Percentiles rank a stretch among this genome's conserved stretches.
These are phyloP conservation scores for Hypoxylon sp. DNA, from an alignment of 2,329 filamentous ascomycete genomes.

Conservation along the genomic window DNA sequence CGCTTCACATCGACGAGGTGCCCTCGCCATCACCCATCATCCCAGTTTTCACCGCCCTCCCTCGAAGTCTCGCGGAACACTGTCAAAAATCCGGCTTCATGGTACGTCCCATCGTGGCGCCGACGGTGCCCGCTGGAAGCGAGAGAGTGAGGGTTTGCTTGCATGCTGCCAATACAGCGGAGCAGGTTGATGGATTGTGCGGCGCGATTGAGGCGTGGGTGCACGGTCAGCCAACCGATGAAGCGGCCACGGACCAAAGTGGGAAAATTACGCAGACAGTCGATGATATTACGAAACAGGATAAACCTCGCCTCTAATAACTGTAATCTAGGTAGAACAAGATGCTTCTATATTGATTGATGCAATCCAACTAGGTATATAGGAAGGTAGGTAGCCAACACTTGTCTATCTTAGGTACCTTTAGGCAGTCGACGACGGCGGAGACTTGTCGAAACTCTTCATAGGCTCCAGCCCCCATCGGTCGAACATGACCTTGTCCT, in stretches of 20 bases:
- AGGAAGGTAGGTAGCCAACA: not conserved
- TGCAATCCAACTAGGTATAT: too few species aligned
- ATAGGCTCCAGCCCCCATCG: conserved; percentile 85
- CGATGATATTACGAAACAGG: conserved; percentile 3
- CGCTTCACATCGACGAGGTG: conserved; percentile 42
- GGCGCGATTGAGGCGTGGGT: conserved; percentile 38
- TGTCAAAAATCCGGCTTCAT: conserved; percentile 63
- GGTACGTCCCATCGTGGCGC: conserved; percentile 66
- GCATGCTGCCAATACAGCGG: conserved; percentile 64
- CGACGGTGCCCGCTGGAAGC: conserved; percentile 64
- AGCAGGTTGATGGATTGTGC: conserved; percentile 61
- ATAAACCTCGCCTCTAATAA: conserved; percentile 25
- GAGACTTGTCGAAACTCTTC: conserved; percentile 52
- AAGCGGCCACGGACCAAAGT: too few species aligned
- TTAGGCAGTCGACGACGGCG: conserved; percentile 2
- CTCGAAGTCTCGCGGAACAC: conserved; percentile 60
- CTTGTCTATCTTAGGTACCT: too few species aligned
- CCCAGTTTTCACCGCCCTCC: conserved; percentile 60
- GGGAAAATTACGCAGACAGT: not conserved
- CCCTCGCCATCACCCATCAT: conserved; percentile 64
- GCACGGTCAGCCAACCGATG: too few species aligned
- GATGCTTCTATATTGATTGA: too few species aligned
- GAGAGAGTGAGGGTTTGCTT: conserved; percentile 67
- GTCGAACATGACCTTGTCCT: conserved; percentile 84
- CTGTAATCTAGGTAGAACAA: conserved; percentile 2